phyloP scores from a whole-genome alignment of 2,329 filamentous ascomycete species.

The Fusarium virguliforme region DNA sequence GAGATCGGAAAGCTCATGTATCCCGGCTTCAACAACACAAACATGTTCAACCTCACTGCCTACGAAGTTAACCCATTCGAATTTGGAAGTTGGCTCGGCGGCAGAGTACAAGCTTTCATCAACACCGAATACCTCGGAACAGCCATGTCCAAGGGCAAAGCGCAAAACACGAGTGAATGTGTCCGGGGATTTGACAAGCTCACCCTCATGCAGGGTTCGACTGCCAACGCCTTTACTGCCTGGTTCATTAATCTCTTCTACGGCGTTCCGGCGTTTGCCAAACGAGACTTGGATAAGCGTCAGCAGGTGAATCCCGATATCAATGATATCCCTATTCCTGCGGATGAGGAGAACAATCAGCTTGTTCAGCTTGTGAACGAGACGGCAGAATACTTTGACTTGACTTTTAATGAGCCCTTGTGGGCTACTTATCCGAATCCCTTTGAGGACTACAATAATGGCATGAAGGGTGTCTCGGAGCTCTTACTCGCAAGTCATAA shows the following conservation, averaged over 20 bases:
- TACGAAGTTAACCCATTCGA: slow-evolving; percentile 56
- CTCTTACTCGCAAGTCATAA: slow-evolving; percentile 45
- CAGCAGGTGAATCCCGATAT: slow-evolving; percentile 35
- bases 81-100: slow-evolving; percentile 54
- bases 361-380: slow-evolving; percentile 47
- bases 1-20: slow-evolving; percentile 51
- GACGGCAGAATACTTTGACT: slow-evolving; percentile 47
- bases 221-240: slow-evolving; percentile 49
- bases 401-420: slow-evolving; percentile 52
- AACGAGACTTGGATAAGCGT: slow-evolving; percentile 33
- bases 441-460: slow-evolving; percentile 50
- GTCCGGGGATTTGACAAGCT: slow-evolving; percentile 54
- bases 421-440: slow-evolving; percentile 55
- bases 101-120: slow-evolving; percentile 52
- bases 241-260: slow-evolving; percentile 52
- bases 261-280: slow-evolving; percentile 46
- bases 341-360: slow-evolving; percentile 37
- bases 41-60: slow-evolving; percentile 52
- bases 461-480: slow-evolving; percentile 48
- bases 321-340: slow-evolving; percentile 39
- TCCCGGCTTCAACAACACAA: slow-evolving; percentile 48
- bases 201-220: slow-evolving; percentile 53
- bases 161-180: slow-evolving; percentile 50
- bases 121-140: slow-evolving; percentile 52
- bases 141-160: slow-evolving; percentile 47